Percentiles rank a stretch among this genome's conserved stretches.
These are phyloP conservation scores for Globomyces pollinis-pini DNA, from an alignment of 192 early-diverging fungal genomes.

Conservation along the genomic window DNA sequence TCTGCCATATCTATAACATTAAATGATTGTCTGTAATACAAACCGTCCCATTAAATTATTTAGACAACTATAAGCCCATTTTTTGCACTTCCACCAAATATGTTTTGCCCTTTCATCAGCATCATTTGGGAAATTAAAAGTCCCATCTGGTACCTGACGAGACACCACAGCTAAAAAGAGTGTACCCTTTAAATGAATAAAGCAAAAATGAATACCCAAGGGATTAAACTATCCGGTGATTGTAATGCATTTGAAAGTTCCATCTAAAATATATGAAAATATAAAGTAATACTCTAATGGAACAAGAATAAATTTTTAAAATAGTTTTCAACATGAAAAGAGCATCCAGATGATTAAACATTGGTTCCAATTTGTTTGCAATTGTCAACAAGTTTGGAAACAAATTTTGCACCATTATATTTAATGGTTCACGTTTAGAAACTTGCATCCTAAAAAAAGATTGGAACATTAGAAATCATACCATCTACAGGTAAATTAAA, in stretches of 20 bases:
- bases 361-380: conserved; percentile 51
- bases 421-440: conserved; percentile 57
- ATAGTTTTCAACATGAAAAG: conserved; percentile 69
- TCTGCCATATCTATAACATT: too few species aligned
- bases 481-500: too few species aligned
- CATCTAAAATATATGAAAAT: too few species aligned
- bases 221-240: conserved; percentile 59
- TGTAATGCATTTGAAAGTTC: conserved; percentile 58
- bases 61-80: conserved; percentile 82
- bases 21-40: background rate
- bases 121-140: background rate
- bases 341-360: conserved; percentile 64
- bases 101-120: conserved; percentile 66
- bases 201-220: conserved; percentile 65
- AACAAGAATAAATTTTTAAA: conserved; percentile 52
- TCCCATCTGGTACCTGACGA: conserved; percentile 26
- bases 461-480: conserved; percentile 39
- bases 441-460: conserved; percentile 48
- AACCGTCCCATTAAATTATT: conserved; percentile 62
- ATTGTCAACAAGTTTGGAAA: conserved; percentile 76
- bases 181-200: background rate
- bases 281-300: too few species aligned
- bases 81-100: conserved; percentile 88
- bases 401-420: conserved; percentile 62
- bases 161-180: conserved; percentile 74